A percentile compares a stretch with the other conserved stretches of the same genome.
These are phyloP conservation scores for Vanderwaltozyma tropicalis DNA, from an alignment of 805 yeast genomes.

Conservation along the genomic window DNA sequence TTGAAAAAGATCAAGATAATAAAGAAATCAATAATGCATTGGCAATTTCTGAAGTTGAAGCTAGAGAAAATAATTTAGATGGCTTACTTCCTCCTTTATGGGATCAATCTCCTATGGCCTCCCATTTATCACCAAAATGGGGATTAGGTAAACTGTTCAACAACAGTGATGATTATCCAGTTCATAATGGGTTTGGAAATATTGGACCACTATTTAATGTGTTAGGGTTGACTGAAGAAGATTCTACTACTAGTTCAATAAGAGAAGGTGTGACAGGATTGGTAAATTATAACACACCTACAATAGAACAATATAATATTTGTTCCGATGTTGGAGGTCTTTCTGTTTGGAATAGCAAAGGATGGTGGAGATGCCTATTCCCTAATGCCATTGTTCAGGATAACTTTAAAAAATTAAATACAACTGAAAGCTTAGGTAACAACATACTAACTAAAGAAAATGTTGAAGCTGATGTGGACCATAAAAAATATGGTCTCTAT, in stretches of 20 bases:
- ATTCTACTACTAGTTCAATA: neutral
- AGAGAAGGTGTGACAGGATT: conserved; percentile 29
- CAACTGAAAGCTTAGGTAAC: conserved; percentile 16
- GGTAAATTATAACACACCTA: conserved; percentile 46
- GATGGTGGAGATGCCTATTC: conserved; percentile 86
- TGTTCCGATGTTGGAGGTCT: conserved; percentile 60
- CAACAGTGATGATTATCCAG: neutral
- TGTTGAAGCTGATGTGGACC: conserved; percentile 35
- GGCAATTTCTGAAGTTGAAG: neutral
- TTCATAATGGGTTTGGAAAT: neutral
- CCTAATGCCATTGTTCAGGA: conserved; percentile 39
- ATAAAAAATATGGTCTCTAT: conserved; percentile 41
- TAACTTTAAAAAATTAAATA: conserved; percentile 12
- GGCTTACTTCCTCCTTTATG: neutral
- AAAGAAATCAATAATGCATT: neutral
- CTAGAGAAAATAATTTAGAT: neutral
- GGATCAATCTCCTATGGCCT: neutral
- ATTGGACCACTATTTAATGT: neutral
- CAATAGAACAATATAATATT: conserved; percentile 44
- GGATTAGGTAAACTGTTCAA: neutral
- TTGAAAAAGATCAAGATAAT: neutral
- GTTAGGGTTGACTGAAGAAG: neutral
- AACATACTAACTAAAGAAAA: conserved; percentile 48
- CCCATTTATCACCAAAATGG: neutral
- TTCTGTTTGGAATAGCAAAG: conserved; percentile 73